Evolutionary conservation across 2,329 filamentous ascomycete genomes (phyloP), one percentile per base, ranked within the genome.

Genomic region (Colletotrichum sansevieriae): DNA sequence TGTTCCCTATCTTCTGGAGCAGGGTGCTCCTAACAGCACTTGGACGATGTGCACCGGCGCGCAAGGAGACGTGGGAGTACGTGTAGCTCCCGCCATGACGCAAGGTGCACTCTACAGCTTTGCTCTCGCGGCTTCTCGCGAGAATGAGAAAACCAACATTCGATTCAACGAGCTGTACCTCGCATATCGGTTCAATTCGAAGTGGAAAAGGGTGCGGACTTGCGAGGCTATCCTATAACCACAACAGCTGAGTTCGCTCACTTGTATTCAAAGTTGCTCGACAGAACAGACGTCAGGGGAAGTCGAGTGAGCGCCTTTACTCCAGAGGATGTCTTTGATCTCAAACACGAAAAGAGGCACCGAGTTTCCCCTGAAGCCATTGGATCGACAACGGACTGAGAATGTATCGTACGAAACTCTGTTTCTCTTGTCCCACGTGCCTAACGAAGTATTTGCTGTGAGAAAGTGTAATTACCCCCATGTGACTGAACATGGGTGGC

Each of bases 101-200:
- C 80, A 82, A 68, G 79, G 79, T 18, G 74, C 80, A 0, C 70
- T 82, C 9, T 81, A 75, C 73, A 76, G 77, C 51, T 75, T 82
- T 71, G 71, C 73, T 6, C 73, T 67, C 10, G 75, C 73, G 7
- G 79, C 78, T 1, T 70, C 71, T 37, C 74, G 71, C 29, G 78
- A 78, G 33, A 75, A 74, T 33, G 64, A 57, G 12, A 60, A 73
- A 0, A 78, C 76, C 3, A 79, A 78, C 60, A 72, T 83, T 7
- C 79, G 79, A 39, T 78, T 81, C 71, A 80, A 81, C 62, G 80
- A 82, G 70, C 72, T 80, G 15, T 80, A 78, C 63, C 76, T 82
- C 3, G 71, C 39, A 51, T 72, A 73, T 8, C 74, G 73, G 76
- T 78, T n/a, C 73, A 77, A 62, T 65, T 73, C 7, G 75, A 76